phyloP scores from a whole-genome alignment of 2,329 filamentous ascomycete genomes.

The Incumbomyces delicatus region DNA sequence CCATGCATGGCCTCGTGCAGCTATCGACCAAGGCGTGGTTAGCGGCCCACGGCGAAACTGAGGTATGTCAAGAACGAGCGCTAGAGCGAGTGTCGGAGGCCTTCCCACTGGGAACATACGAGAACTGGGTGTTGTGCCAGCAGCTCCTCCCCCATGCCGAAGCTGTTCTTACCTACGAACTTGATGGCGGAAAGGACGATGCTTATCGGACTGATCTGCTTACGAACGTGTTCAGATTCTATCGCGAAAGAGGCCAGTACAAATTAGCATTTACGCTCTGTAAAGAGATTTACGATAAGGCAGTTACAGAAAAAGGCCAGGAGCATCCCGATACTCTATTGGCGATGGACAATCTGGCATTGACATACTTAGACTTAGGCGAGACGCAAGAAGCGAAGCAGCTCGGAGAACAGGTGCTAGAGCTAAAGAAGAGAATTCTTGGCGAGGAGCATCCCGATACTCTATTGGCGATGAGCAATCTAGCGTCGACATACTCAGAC shows the following conservation, averaged over 20 bases:
- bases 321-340: too few relatives aligned
- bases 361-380: not conserved
- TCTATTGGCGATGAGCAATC: too few relatives aligned
- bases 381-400: not conserved
- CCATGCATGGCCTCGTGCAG: not conserved
- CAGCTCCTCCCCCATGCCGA: not conserved
- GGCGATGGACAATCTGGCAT: not conserved
- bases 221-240: not conserved
- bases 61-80: not conserved
- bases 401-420: too few relatives aligned
- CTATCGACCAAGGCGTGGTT: not conserved
- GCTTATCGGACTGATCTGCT: too few relatives aligned
- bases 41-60: not conserved
- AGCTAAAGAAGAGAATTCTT: too few relatives aligned
- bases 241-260: not conserved
- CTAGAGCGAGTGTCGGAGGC: not conserved
- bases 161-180: not conserved
- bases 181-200: too few relatives aligned
- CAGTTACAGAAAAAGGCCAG: too few relatives aligned
- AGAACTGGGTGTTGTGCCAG: not conserved
- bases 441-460: not conserved
- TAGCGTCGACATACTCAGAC: too few relatives aligned
- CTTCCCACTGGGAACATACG: not conserved
- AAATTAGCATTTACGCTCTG: too few relatives aligned
- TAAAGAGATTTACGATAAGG: too few relatives aligned